Evolutionary conservation across 148 eudicot genomes (phyloP).

Genomic region (Dianthus caryophyllus): DNA sequence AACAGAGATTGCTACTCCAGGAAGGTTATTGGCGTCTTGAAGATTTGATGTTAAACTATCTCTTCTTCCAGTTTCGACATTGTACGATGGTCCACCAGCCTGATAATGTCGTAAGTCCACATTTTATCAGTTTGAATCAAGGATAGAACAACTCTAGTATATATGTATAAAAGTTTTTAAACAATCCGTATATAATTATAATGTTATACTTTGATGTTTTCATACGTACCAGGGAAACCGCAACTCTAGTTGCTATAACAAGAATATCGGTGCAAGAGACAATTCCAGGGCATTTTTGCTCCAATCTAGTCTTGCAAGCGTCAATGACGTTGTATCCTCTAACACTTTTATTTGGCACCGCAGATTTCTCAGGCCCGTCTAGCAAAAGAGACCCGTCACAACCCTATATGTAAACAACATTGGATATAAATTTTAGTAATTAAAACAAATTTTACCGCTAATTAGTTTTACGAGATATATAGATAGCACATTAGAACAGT

Average conservation of each 20-base stretch:
- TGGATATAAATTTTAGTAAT: not conserved
- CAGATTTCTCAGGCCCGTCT: conserved; percentile 23
- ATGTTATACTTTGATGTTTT: not conserved
- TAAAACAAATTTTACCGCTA: no score
- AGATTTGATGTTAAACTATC: conserved; percentile 15
- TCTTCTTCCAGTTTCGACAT: conserved; percentile 25
- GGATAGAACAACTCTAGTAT: no score
- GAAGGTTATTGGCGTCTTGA: conserved; percentile 15
- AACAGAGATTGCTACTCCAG: conserved; percentile 13
- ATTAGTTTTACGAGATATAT: no score
- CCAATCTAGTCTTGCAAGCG: conserved; percentile 32
- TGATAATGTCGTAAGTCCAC: not conserved
- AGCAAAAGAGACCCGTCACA: conserved; percentile 25
- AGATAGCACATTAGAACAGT: no score
- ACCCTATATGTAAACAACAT: not conserved
- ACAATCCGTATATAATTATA: no score
- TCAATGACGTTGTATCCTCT: conserved; percentile 22
- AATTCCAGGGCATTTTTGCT: conserved; percentile 34
- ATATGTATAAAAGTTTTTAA: no score
- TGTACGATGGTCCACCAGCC: conserved; percentile 25
- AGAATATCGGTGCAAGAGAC: conserved; percentile 59
- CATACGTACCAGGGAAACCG: conserved; percentile 29
- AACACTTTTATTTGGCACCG: conserved; percentile 17
- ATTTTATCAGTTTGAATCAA: no score
- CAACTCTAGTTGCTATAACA: conserved; percentile 37